Conservation (phyloP, 148 eudicot species). For the Chenopodium album region DNA sequence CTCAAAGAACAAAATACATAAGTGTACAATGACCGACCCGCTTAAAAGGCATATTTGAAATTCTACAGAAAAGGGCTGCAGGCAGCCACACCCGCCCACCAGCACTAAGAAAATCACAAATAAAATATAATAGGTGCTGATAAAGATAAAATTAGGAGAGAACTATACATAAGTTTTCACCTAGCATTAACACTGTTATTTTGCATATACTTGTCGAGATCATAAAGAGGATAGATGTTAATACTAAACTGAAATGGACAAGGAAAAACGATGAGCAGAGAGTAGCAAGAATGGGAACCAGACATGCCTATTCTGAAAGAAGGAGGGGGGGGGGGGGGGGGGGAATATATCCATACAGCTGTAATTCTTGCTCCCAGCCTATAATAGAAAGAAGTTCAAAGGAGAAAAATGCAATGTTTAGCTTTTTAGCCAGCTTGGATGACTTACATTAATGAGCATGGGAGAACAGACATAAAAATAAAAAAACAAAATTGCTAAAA, state of each 20-base stretch:
- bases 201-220: not conserved
- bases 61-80: not conserved
- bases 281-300: not conserved
- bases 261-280: not conserved
- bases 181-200: not conserved
- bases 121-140: not conserved
- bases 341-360: not conserved
- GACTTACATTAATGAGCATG: constrained; percentile 6
- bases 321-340: too few relatives aligned
- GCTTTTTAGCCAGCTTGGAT: constrained; percentile 3
- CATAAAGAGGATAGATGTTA: not conserved
- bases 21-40: not conserved
- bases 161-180: not conserved
- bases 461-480: not conserved
- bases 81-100: too few relatives aligned
- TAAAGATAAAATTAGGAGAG: not conserved
- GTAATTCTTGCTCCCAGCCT: not conserved
- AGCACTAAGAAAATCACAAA: not conserved
- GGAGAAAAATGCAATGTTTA: not conserved
- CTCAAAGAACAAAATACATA: not conserved
- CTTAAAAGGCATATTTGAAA: not conserved
- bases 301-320: not conserved
- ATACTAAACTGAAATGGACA: not conserved
- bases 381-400: not conserved
- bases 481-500: not conserved